Conservation (phyloP, 2,329 filamentous ascomycete genomes). For the Stemphylium beticola region DNA sequence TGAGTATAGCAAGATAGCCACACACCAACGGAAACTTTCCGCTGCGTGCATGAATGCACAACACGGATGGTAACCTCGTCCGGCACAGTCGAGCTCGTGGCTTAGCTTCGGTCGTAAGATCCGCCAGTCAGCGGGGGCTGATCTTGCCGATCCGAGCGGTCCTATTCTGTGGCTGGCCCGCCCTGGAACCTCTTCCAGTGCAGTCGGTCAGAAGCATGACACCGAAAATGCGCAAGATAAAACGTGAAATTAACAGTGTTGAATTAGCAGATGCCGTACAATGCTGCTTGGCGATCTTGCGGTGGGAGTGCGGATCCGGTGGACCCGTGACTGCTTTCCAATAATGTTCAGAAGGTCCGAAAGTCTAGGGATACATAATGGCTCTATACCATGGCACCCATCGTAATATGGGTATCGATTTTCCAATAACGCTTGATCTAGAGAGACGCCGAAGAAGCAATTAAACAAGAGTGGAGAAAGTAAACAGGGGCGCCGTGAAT, state of each 20-base stretch:
- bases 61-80: neutral
- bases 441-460: constrained; percentile 12
- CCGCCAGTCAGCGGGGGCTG: constrained; percentile 1
- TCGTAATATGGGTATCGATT: constrained; percentile 9
- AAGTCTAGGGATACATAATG: constrained; percentile 5
- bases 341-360: constrained; percentile 6
- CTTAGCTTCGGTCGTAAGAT: neutral
- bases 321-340: neutral
- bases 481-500: neutral
- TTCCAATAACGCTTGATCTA: neutral
- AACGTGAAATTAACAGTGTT: neutral
- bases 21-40: neutral
- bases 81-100: neutral
- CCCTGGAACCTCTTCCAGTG: neutral
- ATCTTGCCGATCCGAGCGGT: constrained; percentile 3
- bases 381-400: neutral
- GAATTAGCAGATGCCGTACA: neutral
- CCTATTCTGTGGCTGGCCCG: constrained; percentile 2
- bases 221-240: neutral
- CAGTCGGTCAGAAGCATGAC: neutral
- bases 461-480: constrained; percentile 15
- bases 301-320: constrained; percentile 5
- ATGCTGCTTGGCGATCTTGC: neutral
- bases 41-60: neutral
- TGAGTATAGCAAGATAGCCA: neutral